Conservation (phyloP, 495 filamentous ascomycete genomes). For the Neurospora sp. region DNA sequence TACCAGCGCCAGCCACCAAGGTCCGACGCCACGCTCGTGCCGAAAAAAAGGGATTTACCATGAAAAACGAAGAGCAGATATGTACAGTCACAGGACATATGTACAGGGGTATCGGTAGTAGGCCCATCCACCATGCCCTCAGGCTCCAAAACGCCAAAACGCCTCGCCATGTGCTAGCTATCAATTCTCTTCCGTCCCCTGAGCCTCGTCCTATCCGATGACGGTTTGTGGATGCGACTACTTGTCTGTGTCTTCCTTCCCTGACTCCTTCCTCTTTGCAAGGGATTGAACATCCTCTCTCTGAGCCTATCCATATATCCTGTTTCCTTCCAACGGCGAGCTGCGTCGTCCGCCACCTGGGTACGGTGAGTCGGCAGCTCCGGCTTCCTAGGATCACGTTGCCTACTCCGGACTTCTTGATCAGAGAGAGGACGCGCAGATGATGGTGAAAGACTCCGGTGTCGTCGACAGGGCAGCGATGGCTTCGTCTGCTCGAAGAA, state of each 20-base stretch:
- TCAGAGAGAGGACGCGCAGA: constrained; percentile 15
- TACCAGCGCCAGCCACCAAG: not conserved
- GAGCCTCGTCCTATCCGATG: constrained; percentile 23
- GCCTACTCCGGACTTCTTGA: constrained; percentile 7
- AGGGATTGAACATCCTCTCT: constrained; percentile 19
- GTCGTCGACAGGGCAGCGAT: constrained; percentile 16
- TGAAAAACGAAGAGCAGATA: constrained; percentile 10
- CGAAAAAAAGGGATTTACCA: not conserved
- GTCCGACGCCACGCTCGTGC: not conserved
- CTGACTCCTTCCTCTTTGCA: constrained; percentile 24
- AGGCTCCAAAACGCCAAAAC: constrained; percentile 15
- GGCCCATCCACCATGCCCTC: constrained; percentile 8
- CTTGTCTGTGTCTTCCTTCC: constrained; percentile 9
- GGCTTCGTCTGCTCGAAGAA: constrained; percentile 21
- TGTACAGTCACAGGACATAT: constrained; percentile 19
- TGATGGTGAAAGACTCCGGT: constrained; percentile 23
- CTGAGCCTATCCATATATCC: constrained; percentile 1
- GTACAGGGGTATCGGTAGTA: constrained; percentile 21
- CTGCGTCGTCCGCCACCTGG: not conserved
- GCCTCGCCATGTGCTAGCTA: constrained; percentile 9
- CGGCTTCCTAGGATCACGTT: constrained; percentile 12
- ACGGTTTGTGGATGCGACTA: constrained; percentile 28
- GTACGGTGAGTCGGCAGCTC: constrained; percentile 4
- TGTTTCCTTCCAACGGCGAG: not conserved
- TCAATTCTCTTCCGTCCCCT: constrained; percentile 22